A percentile compares a stretch with the other conserved stretches of the same genome.
These are phyloP conservation scores for Leishmania mexicana DNA, from an alignment of 208 protist species.

Conservation along the genomic window DNA sequence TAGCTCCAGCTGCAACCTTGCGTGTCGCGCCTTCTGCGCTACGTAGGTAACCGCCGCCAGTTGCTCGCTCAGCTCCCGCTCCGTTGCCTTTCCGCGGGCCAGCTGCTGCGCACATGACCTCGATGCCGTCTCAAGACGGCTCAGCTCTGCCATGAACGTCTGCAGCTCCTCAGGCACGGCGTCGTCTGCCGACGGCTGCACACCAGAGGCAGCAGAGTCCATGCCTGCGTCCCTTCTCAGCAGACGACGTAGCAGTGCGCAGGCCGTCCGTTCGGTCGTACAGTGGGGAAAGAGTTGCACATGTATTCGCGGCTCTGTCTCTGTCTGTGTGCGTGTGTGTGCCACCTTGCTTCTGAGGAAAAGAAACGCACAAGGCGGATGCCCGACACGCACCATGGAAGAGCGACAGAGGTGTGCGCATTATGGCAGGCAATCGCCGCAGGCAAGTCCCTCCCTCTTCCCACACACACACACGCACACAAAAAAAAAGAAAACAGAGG, in stretches of 20 bases:
- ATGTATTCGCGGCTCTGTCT: no score
- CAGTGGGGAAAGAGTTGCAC: background rate
- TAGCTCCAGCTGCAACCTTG: slow-evolving; percentile 22
- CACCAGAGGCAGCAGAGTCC: background rate
- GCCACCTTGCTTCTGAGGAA: background rate
- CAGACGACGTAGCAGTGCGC: background rate
- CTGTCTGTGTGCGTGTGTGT: background rate
- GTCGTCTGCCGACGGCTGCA: background rate
- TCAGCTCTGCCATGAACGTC: slow-evolving; percentile 32
- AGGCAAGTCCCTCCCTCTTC: no score
- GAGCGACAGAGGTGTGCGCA: background rate
- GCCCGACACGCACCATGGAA: background rate
- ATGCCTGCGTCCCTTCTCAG: background rate
- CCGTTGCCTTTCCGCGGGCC: slow-evolving; percentile 1
- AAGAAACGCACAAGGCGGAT: background rate
- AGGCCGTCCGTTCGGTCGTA: background rate
- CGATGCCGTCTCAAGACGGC: slow-evolving; percentile 17
- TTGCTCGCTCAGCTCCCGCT: slow-evolving; percentile 4
- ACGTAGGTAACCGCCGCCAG: background rate
- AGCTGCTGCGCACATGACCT: slow-evolving; percentile 8
- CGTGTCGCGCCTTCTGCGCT: slow-evolving; percentile 9
- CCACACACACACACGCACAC: background rate
- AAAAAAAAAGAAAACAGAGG: background rate
- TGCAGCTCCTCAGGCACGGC: background rate
- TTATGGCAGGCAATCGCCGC: background rate